Base-by-base conservation (phyloP, 331 rosid species). In the Rosa hybrid region DNA sequence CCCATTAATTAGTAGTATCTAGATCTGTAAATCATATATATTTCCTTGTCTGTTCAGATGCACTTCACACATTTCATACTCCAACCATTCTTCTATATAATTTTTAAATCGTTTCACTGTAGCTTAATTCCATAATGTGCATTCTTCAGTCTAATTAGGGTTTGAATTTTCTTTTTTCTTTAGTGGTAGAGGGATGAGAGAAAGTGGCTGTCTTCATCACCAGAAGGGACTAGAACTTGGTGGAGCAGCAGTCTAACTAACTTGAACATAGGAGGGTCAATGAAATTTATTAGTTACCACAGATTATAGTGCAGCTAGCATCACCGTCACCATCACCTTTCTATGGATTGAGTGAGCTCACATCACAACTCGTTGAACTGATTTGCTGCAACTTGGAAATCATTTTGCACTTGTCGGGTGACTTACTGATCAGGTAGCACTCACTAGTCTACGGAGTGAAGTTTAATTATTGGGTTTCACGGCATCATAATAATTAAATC, bases 141-240 rank as follows among this genome's bases (percentile, higher is more conserved):
- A 60, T 12, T 60, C 18, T 25, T 11, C 68, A 23, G 25, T 23
- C 18, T 23, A 12, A 11, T 64, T 34, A 45, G 62, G 54, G 44
- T 25, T 27, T 18, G 25, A 39, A 48, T 8, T 49, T 49, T 49
- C 45, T 49, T 49, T 17, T 42, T 53, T 53, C 50, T 38, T n/a
- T 3, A 57, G 53, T 6, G 48, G 50, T 74, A 46, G 77, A 46
- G 77, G 21, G 77, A 16, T 54, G 34, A 74, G 34, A 38, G 6
- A 23, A 74, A 18, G 49, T 34, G 68, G 51, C 49, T 73, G 46
- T 51, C 77, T 73, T 74, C 67, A 73, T 51, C 56, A 30, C 10
- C 6, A 9, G 5, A 12, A 51, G 38, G 46, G 20, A 64, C 12
- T 13, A 5, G 42, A 64, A 64, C 3, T 30, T 14, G 70, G 6